Base-by-base conservation (phyloP, 169 alveolate genomes). In the Ichthyophthirius multifiliis region DNA sequence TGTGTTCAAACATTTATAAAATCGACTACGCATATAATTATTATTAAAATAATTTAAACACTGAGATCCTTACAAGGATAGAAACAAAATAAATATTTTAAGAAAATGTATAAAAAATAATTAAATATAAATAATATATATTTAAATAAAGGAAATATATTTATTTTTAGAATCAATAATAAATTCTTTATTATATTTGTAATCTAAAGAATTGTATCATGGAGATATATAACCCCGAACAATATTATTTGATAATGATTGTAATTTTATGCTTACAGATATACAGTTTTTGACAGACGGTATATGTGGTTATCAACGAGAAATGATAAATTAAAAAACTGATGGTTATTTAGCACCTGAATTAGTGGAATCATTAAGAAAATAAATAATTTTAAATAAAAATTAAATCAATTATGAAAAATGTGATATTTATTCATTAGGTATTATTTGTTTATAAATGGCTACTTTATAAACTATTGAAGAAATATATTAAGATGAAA, bases 201-300 rank as follows among this genome's bases (percentile, higher is more conserved):
- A 55, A 55, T 27, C 31, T 39, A 55, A 55, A 4, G 71, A 39
- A 18, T 6, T 55, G 71, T 13, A 12, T 0, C 71, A 55, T 55
- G 71, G 71, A 27, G 71, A 55, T 23, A 55, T 55, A n/a, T 55
- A 55, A 16, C 71, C 71, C 9, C 23, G 71, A 27, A 55, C 71
- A 10, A 55, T 55, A 6, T 55, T 55, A 39, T 27, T 55, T 15
- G 71, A 55, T 23, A 20, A 55, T 27, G 31, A 55, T 10, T 27
- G 31, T 7, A 55, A 55, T 23, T 55, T 55, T 6, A 55, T 27
- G 31, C 71, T 55, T 55, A 55, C 71, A 10, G 71, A 55, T 55
- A 55, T 55, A 27, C 13, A 27, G 43, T 55, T 55, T 27, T 55
- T 55, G 71, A 55, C 71, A 20, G 41, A 18, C 23, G 71, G 71